Conservation (phyloP, 345 rosid genomes). For the Cardamine chenopodiifolia region DNA sequence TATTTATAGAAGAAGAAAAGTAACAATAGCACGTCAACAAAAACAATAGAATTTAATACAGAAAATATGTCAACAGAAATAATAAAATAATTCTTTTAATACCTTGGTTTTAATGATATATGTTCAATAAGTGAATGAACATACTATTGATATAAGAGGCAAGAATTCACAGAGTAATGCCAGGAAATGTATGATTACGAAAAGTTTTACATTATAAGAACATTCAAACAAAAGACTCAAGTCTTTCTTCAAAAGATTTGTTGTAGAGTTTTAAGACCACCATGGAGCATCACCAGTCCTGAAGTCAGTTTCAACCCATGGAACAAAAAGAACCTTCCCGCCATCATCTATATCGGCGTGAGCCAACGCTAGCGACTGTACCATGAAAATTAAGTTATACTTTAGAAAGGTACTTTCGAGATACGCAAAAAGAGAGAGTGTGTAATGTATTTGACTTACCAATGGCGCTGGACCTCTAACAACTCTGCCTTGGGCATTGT, state of each 20-base stretch:
- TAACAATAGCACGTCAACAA: neutral
- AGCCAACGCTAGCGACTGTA: conserved; percentile 90
- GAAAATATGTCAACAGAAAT: neutral
- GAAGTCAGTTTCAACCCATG: conserved; percentile 95
- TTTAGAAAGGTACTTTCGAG: neutral
- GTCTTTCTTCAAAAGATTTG: conserved; percentile 18
- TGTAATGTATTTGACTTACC: conserved; percentile 52
- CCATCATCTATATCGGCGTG: conserved; percentile 69
- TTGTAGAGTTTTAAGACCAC: conserved; percentile 65
- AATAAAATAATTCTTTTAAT: no score
- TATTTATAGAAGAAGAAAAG: neutral
- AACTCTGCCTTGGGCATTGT: conserved; percentile 93
- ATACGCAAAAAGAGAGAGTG: neutral
- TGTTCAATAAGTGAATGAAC: conserved; percentile 4
- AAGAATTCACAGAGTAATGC: conserved; percentile 44
- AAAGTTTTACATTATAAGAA: conserved; percentile 33
- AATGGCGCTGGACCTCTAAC: conserved; percentile 98
- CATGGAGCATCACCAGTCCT: conserved; percentile 96
- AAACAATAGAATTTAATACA: neutral
- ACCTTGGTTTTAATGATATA: neutral
- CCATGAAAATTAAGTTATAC: neutral
- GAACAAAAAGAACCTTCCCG: conserved; percentile 86
- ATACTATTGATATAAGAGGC: conserved; percentile 21
- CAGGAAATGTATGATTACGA: conserved; percentile 34
- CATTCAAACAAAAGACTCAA: conserved; percentile 9